Base-by-base conservation (phyloP, 768 basidiomycete species). In the Filobasidium wieringae region DNA sequence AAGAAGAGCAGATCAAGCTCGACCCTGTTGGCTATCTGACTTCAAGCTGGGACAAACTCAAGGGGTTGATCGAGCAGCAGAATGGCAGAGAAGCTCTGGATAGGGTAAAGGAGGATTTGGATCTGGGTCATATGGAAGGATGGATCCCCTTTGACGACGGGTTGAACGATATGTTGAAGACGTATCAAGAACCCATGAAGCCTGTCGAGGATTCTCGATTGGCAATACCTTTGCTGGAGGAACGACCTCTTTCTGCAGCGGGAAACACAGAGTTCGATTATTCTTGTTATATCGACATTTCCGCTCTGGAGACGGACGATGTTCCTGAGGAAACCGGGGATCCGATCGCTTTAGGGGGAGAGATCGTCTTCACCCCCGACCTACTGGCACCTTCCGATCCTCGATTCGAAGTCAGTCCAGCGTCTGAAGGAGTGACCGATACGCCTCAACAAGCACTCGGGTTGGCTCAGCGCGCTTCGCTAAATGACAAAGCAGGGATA, bases 271-370 rank as follows among this genome's bases (percentile, higher is more conserved):
- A 22, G 8, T 61, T 61, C 34, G 60, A 61, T 43, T 57, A 57
- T 19, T 57, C 55, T 31, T 56, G 40, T 15, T 61, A 52, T 32
- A 61, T 61, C 51, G 55, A 61, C 29, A 27, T 50, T 14, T 14
- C 4, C n/a, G 55, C 27, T 8, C 45, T 57, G 12, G 54, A 36
- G 17, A 27, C 32, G n/a, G 32, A 31, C n/a, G 54, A 55, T 3
- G 54, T 30, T 2, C 17, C 15, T n/a, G 50, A 26, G 7, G 29
- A 26, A 31, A 51, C 50, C 14, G n/a, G 29, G 2, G 19, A 37
- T 37, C 36, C 19, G 12, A 11, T 11, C 11, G 19, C 36, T 37
- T 11, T 19, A 37, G 11, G 12, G 36, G 19, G 12, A 19, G 19
- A 11, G 36, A 51, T 34, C 30, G 27, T 31, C 15, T 15, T n/a